Conservation (phyloP, 371 early-diverging fungal genomes). For the Mortierella sp. region DNA sequence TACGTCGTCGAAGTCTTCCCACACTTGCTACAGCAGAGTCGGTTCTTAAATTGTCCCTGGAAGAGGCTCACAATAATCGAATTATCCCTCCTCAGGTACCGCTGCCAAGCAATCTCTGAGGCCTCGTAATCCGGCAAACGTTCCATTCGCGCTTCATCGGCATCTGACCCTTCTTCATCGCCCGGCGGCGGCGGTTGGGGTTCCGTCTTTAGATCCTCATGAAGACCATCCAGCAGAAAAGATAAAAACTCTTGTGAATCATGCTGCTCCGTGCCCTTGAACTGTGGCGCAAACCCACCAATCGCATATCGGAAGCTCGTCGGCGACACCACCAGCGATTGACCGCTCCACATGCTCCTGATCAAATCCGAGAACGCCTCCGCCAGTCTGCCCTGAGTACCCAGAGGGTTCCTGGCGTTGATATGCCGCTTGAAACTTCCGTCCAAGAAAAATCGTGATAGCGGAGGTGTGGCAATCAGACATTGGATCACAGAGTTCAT, state of each 20-base stretch:
- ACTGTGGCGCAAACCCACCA: constrained; percentile 74
- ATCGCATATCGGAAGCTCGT: constrained; percentile 67
- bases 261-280: constrained; percentile 74
- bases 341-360: constrained; percentile 76
- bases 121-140: constrained; percentile 58
- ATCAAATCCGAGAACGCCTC: constrained; percentile 78
- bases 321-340: constrained; percentile 68
- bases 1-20: constrained; percentile 89
- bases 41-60: constrained; percentile 88
- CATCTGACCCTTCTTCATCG: constrained; percentile 42
- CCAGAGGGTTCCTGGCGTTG: constrained; percentile 82
- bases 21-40: constrained; percentile 87
- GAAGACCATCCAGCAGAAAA: constrained; percentile 78
- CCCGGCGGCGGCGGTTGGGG: constrained; percentile 22
- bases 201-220: constrained; percentile 76
- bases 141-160: constrained; percentile 53
- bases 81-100: constrained; percentile 80
- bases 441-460: constrained; percentile 85
- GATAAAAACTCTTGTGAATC: constrained; percentile 85
- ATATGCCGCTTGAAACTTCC: constrained; percentile 78
- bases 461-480: constrained; percentile 85
- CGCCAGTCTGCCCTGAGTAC: constrained; percentile 82
- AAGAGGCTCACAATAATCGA: constrained; percentile 94
- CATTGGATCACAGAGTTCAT: constrained; percentile 98
- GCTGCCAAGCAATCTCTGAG: constrained; percentile 80